Percentiles rank a stretch among this genome's conserved stretches.
phyloP scores from a whole-genome alignment of 192 early-diverging fungal genomes.

The Podila horticola region DNA sequence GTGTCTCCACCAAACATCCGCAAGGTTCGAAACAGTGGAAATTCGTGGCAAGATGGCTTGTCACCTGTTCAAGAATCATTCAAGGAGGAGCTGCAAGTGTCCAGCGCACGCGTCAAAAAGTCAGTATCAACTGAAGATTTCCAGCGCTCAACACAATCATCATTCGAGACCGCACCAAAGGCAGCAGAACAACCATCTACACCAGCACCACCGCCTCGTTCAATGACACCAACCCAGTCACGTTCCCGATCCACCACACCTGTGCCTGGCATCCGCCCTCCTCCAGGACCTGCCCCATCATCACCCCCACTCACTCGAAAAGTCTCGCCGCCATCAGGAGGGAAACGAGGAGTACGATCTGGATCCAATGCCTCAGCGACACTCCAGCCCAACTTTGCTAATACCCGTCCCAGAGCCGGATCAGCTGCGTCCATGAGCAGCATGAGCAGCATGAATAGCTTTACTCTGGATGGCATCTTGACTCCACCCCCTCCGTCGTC shows the following conservation, averaged over 20 bases:
- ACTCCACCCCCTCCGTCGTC: conserved; percentile 4
- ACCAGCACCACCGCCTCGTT: background rate
- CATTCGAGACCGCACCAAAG: background rate
- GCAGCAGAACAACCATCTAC: background rate
- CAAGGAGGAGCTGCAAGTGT: background rate
- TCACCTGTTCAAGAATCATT: background rate
- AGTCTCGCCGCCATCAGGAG: conserved; percentile 14
- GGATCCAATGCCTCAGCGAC: background rate
- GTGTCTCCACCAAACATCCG: too few relatives aligned
- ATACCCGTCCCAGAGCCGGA: conserved; percentile 19
- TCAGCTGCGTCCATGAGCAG: conserved; percentile 21
- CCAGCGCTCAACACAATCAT: too few relatives aligned
- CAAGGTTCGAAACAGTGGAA: background rate
- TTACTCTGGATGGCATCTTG: conserved; percentile 14
- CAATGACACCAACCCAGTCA: conserved; percentile 5
- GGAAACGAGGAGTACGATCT: conserved; percentile 15
- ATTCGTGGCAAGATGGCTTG: conserved; percentile 19
- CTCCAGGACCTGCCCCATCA: conserved; percentile 35
- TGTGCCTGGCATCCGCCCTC: conserved; percentile 22
- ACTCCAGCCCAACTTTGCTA: conserved; percentile 4
- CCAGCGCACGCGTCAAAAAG: background rate
- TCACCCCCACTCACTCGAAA: conserved; percentile 6
- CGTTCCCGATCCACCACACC: conserved; percentile 29
- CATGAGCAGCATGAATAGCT: conserved; percentile 20
- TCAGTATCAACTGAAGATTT: too few relatives aligned